Conservation (phyloP, 768 basidiomycete species). For the Collybiopsis confluens region DNA sequence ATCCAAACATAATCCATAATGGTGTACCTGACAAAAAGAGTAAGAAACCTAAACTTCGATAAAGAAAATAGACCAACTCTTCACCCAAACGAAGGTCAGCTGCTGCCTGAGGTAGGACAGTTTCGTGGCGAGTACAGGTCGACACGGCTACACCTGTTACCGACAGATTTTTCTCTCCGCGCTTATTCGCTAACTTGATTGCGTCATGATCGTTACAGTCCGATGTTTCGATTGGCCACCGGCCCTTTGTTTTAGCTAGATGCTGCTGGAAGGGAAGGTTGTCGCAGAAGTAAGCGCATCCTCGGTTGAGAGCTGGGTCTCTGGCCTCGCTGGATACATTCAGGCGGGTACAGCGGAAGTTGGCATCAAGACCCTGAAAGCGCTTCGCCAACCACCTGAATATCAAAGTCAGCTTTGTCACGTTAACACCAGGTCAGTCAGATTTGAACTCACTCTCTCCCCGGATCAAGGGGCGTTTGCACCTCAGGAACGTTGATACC, state of each 20-base stretch:
- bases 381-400: slow-evolving; percentile 10
- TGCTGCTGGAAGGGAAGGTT: slow-evolving; percentile 2
- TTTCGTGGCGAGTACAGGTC: slow-evolving; percentile 5
- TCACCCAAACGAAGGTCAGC: slow-evolving; percentile 10
- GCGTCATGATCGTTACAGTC: slow-evolving; percentile 6
- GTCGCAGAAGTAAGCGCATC: slow-evolving; percentile 10
- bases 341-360: slow-evolving; percentile 9
- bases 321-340: neutral
- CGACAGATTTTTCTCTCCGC: neutral
- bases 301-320: slow-evolving; percentile 10
- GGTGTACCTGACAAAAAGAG: slow-evolving; percentile 5
- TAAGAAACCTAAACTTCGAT: neutral
- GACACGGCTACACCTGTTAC: neutral
- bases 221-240: neutral
- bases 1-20: slow-evolving; percentile 13
- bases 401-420: neutral
- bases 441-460: neutral
- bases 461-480: neutral
- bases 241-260: neutral
- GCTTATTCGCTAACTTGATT: neutral
- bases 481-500: slow-evolving; percentile 13
- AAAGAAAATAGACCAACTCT: neutral
- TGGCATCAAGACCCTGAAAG: slow-evolving; percentile 9
- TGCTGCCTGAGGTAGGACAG: neutral
- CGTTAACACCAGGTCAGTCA: no score